Base-by-base conservation (phyloP, 495 filamentous ascomycete species). In the Parmelia sp. region DNA sequence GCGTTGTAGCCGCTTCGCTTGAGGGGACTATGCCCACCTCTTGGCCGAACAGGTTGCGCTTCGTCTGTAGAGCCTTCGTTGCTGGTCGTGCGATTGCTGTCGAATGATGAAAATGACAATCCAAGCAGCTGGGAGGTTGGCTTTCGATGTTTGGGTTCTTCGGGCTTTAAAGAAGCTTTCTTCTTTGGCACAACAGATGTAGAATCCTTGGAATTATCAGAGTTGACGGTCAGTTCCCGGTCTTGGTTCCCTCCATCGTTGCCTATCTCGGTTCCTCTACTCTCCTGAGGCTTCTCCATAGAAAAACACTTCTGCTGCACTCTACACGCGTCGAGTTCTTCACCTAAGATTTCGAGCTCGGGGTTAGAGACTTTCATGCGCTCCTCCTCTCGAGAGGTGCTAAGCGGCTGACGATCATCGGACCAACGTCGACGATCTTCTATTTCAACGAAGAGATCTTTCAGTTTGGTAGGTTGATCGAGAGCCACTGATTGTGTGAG, bases 1-100 rank as follows among this genome's bases (percentile, higher is more conserved):
- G 58, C 39, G 12, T 45, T 60, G 58, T 44, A 25, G 39, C 58
- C 58, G 17, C 58, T 45, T 45, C 58, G 37, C 37, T 44, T 45
- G 7, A 40, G 17, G 31, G 27, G 58, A 12, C 23, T 60, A 15
- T 60, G 42, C 25, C 27, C 58, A 11, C 58, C 27, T 60, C 58
- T 60, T 7, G 6, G 51, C 27, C 7, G 27, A 21, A 9, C 21
- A 15, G 3, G 15, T 0, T 55, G 27, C 51, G 15, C 17, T n/a
- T 55, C 51, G 6, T 12, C 29, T 3, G 51, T 21, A 21, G 15
- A 33, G 29, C 51, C 51, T 21, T 55, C 51, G 9, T 55, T 21
- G 29, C 27, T 55, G 51, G 51, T 55, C 27, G 27, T 55, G 5
- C 0, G 2, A 6, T n/a, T n/a, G 51, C 51, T 21, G 9, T 21